Evolutionary conservation across 148 eudicot species (phyloP), one percentile per base, ranked within the genome.

Genomic region (Polygonum aviculare): DNA sequence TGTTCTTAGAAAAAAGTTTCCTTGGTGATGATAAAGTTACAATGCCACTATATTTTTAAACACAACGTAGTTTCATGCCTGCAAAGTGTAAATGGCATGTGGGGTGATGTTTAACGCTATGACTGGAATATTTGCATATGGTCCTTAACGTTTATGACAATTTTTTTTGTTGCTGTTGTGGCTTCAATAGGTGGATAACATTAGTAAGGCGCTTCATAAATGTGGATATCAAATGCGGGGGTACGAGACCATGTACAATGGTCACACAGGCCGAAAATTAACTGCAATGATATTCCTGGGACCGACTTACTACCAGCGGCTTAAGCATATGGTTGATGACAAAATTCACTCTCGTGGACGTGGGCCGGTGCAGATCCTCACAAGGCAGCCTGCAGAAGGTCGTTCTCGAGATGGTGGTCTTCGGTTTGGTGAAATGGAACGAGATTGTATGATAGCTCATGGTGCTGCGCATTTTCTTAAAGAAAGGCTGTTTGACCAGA

Each of bases 221-320:
- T 95, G 99, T 84, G 99, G 99, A 36, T 95, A 95, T 78, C 99
- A 95, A 79, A 95, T 95, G 99, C 96, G 99, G 69, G 99, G 99
- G 22, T 95, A 83, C 54, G 99, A 95, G 87, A 95, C 96, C 52
- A 95, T 95, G 99, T 95, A 95, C 77, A 95, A 95, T 50, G 99
- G 99, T 50, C 99, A 95, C 83, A 95, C 99, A 1, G 99, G 99
- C 36, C 82, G 98, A 59, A 84, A 82, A 26, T 89, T 95, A 35
- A 74, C 93, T 22, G 86, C 99, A 33, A 95, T 90, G 96, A 93
- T 95, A 78, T 95, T 95, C 87, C 88, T 95, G 51, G 99, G 99
- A 22, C 99, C 99, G 4, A 95, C 99, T 22, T 95, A 95, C 79
- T 95, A 95, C 84, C 99, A 95, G 80, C 84, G 99, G 71, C 81